Percentiles rank a stretch among this genome's conserved stretches.
phyloP scores from a whole-genome alignment of 169 alveolate genomes.

The Eimeria necatrix region DNA sequence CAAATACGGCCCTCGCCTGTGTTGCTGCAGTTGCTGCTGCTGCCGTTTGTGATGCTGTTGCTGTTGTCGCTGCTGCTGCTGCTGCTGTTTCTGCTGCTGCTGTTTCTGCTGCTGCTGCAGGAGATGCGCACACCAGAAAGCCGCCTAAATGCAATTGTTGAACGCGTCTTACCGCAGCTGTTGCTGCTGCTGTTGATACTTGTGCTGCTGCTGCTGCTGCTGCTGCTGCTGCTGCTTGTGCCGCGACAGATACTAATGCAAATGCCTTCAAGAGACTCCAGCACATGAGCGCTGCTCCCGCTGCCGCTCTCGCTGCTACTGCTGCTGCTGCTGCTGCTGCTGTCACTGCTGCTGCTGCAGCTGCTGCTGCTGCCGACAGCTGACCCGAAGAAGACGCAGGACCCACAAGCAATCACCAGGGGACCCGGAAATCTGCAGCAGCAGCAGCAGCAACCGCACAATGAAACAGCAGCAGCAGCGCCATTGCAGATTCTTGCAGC shows the following conservation, averaged over 20 bases:
- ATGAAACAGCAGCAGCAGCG: neutral
- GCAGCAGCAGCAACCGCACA: slow-evolving; percentile 42
- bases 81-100: slow-evolving; percentile 30
- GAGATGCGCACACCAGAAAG: neutral
- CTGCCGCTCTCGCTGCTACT: slow-evolving; percentile 1
- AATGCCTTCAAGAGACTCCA: neutral
- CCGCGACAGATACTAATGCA: slow-evolving; percentile 1
- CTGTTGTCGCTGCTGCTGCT: neutral
- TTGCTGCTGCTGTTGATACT: neutral
- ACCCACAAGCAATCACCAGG: slow-evolving; percentile 21
- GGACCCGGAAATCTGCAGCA: slow-evolving; percentile 53
- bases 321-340: slow-evolving; percentile 34
- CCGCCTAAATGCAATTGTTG: neutral
- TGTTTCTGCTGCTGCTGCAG: neutral
- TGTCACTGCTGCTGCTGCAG: slow-evolving; percentile 45
- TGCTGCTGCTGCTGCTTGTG: neutral
- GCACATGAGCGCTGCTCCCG: neutral
- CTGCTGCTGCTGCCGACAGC: slow-evolving; percentile 44
- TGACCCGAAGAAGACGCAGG: slow-evolving; percentile 58
- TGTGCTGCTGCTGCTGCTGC: neutral
- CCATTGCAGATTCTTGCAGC: neutral
- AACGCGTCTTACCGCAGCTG: neutral
- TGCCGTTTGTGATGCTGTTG: slow-evolving; percentile 20
- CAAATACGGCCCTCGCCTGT: neutral
- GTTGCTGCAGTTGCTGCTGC: neutral